Evolutionary conservation across 2,329 filamentous ascomycete species (phyloP).

Genomic region (Xylariaceae sp.): DNA sequence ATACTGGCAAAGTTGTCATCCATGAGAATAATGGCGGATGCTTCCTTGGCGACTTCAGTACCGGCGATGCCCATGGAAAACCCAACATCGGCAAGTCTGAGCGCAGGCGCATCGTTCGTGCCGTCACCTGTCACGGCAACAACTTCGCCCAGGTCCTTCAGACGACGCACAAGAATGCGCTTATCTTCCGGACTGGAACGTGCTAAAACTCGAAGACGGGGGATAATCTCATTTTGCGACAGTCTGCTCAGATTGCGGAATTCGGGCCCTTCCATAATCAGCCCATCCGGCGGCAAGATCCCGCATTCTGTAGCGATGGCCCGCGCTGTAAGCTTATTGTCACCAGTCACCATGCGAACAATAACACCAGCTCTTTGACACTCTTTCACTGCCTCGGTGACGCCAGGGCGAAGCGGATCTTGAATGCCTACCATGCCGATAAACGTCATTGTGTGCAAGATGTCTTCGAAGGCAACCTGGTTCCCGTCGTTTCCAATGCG

Average conservation of each 20-base stretch:
- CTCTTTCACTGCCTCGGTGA: constrained; percentile 64
- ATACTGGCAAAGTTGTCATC: constrained; percentile 86
- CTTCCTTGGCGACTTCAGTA: constrained; percentile 79
- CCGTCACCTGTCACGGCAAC: constrained; percentile 80
- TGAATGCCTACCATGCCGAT: constrained; percentile 73
- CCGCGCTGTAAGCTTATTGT: constrained; percentile 73
- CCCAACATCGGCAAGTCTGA: constrained; percentile 75
- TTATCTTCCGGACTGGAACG: constrained; percentile 74
- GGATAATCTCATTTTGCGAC: constrained; percentile 62
- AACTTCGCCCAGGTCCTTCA: constrained; percentile 68
- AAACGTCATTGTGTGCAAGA: constrained; percentile 63
- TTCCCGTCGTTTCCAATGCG: constrained; percentile 50
- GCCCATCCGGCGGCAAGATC: constrained; percentile 60
- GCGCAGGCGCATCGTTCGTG: constrained; percentile 75
- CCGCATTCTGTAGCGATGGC: constrained; percentile 76
- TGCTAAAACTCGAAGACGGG: constrained; percentile 64
- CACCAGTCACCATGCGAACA: constrained; percentile 81
- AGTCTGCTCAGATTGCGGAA: constrained; percentile 66
- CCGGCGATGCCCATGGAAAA: constrained; percentile 84
- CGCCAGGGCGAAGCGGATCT: constrained; percentile 69
- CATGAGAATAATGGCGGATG: constrained; percentile 80
- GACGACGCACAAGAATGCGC: constrained; percentile 62
- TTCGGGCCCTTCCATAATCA: constrained; percentile 72
- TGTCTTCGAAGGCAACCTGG: constrained; percentile 59
- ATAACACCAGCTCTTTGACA: constrained; percentile 73